A percentile compares a stretch with the other conserved stretches of the same genome.
phyloP scores from a whole-genome alignment of 2,329 filamentous ascomycete genomes.

The Fusarium temperatum region DNA sequence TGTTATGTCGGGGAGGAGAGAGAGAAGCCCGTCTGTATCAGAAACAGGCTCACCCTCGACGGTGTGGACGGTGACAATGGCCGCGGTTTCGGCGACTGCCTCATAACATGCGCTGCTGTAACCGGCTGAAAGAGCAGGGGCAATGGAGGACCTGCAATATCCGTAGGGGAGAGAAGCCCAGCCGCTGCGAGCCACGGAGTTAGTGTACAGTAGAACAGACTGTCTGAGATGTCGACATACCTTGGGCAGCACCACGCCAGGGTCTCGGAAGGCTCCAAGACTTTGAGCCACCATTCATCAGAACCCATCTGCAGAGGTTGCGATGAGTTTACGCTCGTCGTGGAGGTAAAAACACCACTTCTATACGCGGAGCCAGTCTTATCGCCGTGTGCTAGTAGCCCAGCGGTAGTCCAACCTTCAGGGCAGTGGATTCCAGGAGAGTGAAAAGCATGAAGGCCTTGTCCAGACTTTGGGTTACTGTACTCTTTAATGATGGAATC shows the following conservation, averaged over 20 bases:
- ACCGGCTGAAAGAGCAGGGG: background rate
- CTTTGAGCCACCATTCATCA: background rate
- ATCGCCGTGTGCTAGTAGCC: constrained; percentile 9
- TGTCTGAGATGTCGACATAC: background rate
- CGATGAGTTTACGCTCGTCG: background rate
- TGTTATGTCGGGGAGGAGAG: background rate
- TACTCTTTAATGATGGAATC: constrained; percentile 4
- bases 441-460: constrained; percentile 28
- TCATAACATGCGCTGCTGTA: background rate
- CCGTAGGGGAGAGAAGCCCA: constrained; percentile 7
- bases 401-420: constrained; percentile 39
- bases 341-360: constrained; percentile 20
- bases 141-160: constrained; percentile 18
- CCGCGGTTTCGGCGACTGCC: background rate
- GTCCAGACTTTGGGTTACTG: background rate
- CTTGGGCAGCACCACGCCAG: constrained; percentile 37
- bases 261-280: constrained; percentile 31
- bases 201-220: background rate
- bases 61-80: background rate
- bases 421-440: constrained; percentile 41
- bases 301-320: background rate
- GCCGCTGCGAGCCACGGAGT: constrained; percentile 6
- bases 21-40: background rate
- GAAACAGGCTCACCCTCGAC: constrained; percentile 19
- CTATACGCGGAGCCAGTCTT: background rate